A percentile compares a stretch with the other conserved stretches of the same genome.
Evolutionary conservation across 1,284 basidiomycete genomes (phyloP).

Genomic region (Apiotrichum montevideense): DNA sequence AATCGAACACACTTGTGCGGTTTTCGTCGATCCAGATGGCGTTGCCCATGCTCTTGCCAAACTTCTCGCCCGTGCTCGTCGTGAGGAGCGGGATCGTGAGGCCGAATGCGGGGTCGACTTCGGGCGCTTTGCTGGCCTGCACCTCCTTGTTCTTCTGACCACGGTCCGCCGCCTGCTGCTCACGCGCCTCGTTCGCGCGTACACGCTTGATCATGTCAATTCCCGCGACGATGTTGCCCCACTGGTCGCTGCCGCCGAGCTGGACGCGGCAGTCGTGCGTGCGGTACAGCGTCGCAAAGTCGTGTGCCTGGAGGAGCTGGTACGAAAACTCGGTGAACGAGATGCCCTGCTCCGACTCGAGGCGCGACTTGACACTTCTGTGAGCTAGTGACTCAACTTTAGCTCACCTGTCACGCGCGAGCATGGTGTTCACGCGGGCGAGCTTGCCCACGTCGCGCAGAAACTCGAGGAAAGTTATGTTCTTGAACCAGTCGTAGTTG

Average conservation of each 20-base stretch:
- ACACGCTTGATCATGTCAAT: slow-evolving; percentile 72
- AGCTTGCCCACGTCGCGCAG: slow-evolving; percentile 72
- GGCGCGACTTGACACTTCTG: slow-evolving; percentile 72
- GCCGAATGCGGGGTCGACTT: slow-evolving; percentile 61
- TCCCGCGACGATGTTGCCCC: slow-evolving; percentile 95
- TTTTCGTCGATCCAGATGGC: slow-evolving; percentile 79
- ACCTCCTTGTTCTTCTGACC: slow-evolving; percentile 13
- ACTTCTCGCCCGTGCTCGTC: slow-evolving; percentile 83
- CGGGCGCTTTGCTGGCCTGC: slow-evolving; percentile 45
- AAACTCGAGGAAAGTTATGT: slow-evolving; percentile 75
- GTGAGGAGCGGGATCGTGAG: slow-evolving; percentile 92
- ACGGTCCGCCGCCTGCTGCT: slow-evolving; percentile 13
- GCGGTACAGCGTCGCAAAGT: slow-evolving; percentile 75
- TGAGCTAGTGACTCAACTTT: background rate
- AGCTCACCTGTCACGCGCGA: slow-evolving; percentile 76
- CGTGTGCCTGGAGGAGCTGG: slow-evolving; percentile 93
- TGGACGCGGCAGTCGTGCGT: slow-evolving; percentile 70
- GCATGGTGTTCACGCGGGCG: slow-evolving; percentile 81
- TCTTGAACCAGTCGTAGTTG: slow-evolving; percentile 77
- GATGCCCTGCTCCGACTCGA: slow-evolving; percentile 62
- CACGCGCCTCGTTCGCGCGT: slow-evolving; percentile 16
- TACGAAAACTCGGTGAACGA: slow-evolving; percentile 98
- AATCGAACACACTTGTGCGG: slow-evolving; percentile 76
- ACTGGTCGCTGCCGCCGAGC: slow-evolving; percentile 93
- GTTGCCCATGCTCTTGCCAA: slow-evolving; percentile 95